These are phyloP conservation scores for Scedosporium boydii DNA, from an alignment of 2,329 filamentous ascomycete species.

Conservation along the genomic window DNA sequence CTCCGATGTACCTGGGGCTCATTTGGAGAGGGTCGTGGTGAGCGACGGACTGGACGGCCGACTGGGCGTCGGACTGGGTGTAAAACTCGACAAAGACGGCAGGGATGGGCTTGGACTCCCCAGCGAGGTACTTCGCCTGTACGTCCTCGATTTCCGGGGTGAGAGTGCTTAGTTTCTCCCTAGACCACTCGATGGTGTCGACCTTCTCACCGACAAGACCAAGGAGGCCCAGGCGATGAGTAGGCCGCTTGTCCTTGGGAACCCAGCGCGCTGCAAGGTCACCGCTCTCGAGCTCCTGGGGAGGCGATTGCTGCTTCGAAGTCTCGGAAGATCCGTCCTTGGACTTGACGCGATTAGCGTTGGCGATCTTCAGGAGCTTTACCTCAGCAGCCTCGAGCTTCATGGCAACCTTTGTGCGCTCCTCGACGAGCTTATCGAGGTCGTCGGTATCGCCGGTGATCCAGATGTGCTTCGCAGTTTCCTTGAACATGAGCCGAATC, in stretches of 20 bases:
- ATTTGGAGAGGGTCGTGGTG: constrained; percentile 85
- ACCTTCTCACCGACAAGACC: constrained; percentile 59
- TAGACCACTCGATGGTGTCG: constrained; percentile 80
- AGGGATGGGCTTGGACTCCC: constrained; percentile 56
- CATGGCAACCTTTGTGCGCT: constrained; percentile 71
- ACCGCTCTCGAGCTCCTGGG: constrained; percentile 39
- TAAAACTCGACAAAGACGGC: constrained; percentile 89
- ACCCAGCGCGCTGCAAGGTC: constrained; percentile 56
- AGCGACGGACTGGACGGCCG: constrained; percentile 75
- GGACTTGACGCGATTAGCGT: constrained; percentile 59
- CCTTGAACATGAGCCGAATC: constrained; percentile 71
- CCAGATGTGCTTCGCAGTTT: constrained; percentile 76
- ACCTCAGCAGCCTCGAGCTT: constrained; percentile 82
- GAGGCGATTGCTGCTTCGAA: constrained; percentile 32
- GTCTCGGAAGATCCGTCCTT: constrained; percentile 44
- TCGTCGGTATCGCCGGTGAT: constrained; percentile 68
- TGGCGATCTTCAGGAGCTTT: constrained; percentile 71
- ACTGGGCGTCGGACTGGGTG: constrained; percentile 73
- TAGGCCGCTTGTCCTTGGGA: constrained; percentile 56
- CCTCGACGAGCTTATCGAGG: constrained; percentile 70
- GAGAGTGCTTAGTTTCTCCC: constrained; percentile 43
- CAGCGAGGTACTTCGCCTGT: constrained; percentile 56
- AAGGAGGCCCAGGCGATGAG: constrained; percentile 53
- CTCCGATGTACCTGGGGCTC: constrained; percentile 73
- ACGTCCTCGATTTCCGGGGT: constrained; percentile 57